phyloP scores from a whole-genome alignment of 768 basidiomycete genomes.

The Amanita rubescens region DNA sequence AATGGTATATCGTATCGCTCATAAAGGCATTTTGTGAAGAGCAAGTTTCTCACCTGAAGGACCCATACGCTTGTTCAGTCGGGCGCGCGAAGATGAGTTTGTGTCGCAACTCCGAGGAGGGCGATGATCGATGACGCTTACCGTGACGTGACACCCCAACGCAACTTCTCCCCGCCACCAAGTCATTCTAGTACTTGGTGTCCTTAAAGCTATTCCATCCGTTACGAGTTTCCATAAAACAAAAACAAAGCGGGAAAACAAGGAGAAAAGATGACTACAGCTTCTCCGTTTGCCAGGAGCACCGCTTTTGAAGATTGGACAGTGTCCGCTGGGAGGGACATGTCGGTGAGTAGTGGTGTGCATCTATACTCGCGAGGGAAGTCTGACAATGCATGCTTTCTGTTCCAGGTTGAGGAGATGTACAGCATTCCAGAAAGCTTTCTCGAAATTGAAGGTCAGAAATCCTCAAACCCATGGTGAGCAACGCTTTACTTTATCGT shows the following conservation, averaged over 20 bases:
- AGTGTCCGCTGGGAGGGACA: conserved; percentile 42
- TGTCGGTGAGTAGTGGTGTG: conserved; percentile 39
- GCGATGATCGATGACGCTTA: too few species aligned
- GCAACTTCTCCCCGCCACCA: too few species aligned
- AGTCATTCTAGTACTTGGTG: too few species aligned
- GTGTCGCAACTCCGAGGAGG: too few species aligned
- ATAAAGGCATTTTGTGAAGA: too few species aligned
- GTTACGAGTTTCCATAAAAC: neutral
- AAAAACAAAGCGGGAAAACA: neutral
- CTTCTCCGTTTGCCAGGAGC: conserved; percentile 60
- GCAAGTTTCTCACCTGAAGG: too few species aligned
- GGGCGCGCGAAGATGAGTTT: too few species aligned
- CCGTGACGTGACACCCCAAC: too few species aligned
- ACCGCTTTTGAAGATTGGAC: conserved; percentile 44
- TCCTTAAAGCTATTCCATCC: too few species aligned
- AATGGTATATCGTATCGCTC: too few species aligned
- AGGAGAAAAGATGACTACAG: conserved; percentile 22
- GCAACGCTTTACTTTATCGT: conserved; percentile 12
- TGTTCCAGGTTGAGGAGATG: conserved; percentile 88
- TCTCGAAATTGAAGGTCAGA: conserved; percentile 92
- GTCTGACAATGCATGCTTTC: conserved; percentile 13
- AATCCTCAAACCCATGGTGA: conserved; percentile 96
- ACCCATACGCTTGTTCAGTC: too few species aligned
- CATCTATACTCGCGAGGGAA: neutral
- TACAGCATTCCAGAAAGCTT: conserved; percentile 96